phyloP scores from a whole-genome alignment of 345 rosid species.

The Rubroshorea leprosula region DNA sequence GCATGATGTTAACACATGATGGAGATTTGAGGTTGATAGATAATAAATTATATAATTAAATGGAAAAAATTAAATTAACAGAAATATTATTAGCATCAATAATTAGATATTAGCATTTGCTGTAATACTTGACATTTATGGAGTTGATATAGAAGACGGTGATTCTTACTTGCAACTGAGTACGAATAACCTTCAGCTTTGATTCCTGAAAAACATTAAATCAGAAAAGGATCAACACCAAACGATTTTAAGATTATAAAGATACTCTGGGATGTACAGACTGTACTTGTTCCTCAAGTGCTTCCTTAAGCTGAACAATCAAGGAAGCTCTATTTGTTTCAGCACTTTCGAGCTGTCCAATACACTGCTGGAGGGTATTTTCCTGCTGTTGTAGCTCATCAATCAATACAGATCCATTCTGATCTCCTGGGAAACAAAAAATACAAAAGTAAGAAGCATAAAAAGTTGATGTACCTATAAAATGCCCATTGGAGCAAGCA shows the following conservation, averaged over 20 bases:
- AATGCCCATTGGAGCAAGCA: too few relatives aligned
- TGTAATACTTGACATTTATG: conserved; percentile 7
- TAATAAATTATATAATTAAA: too few relatives aligned
- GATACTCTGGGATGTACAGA: not conserved
- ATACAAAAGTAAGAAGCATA: too few relatives aligned
- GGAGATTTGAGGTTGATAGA: too few relatives aligned
- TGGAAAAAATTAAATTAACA: too few relatives aligned
- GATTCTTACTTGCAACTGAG: conserved; percentile 52
- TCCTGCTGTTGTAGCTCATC: conserved; percentile 53
- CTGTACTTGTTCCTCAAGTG: conserved; percentile 59
- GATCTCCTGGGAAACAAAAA: conserved; percentile 44
- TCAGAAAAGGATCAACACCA: conserved; percentile 4
- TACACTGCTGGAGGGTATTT: conserved; percentile 39
- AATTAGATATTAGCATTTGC: not conserved
- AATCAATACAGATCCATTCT: conserved; percentile 34
- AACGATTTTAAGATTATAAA: too few relatives aligned
- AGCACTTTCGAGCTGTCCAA: conserved; percentile 49
- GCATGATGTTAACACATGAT: too few relatives aligned
- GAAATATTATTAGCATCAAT: too few relatives aligned
- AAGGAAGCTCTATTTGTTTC: conserved; percentile 43
- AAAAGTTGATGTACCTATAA: too few relatives aligned
- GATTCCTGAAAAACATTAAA: conserved; percentile 45
- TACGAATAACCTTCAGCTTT: conserved; percentile 40
- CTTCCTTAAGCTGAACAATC: conserved; percentile 61
- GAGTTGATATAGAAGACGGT: conserved; percentile 5